Base-by-base conservation (phyloP, 805 yeast species). In the Yamadazyma sp. region DNA sequence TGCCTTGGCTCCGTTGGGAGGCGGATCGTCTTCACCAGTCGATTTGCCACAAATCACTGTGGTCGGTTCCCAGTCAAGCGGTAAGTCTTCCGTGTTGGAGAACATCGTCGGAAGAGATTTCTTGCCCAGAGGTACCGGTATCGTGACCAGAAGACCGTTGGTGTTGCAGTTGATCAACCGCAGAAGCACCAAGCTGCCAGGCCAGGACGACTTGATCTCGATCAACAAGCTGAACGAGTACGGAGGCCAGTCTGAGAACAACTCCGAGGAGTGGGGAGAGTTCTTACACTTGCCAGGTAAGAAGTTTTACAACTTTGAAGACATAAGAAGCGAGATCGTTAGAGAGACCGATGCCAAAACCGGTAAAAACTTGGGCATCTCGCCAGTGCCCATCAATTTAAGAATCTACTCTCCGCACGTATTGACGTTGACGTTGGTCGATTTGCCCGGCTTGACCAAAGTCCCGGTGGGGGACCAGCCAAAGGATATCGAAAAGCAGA, bases 391-490 rank as follows among this genome's bases (percentile, higher is more conserved):
- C 30, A 93, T 93, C 59, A 91, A 93, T 63, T 73, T 93, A 58
- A 82, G 96, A 60, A 84, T 93, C 44, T 90, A 77, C 64, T 88
- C 96, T 17, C 98, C 99, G 15, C 89, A 88, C 52, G 98, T 91
- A 31, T 72, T 91, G 48, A 90, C 96, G 13, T 77, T 91, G 59
- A 93, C 99, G 6, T 75, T 93, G 53, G 97, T 93, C 27, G 99
- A 93, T 67, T 75, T 93, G 54, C 99, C 99, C 7, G 99, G 99
- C 44, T 77, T 93, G 55, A 93, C 99, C 27, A 93, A 93, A 60
- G 99, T 93, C 25, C 99, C 99, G 3, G 96, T 93, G 39, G 99
- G 99, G 34, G 99, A 93, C 66, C 99, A 93, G 66, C 99, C 99
- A 38, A 84, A 85, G 53, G 99, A 93, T 62, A 93, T 93, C 49